Conservation (phyloP, 306 rosid species). For the Purshia tridentata region DNA sequence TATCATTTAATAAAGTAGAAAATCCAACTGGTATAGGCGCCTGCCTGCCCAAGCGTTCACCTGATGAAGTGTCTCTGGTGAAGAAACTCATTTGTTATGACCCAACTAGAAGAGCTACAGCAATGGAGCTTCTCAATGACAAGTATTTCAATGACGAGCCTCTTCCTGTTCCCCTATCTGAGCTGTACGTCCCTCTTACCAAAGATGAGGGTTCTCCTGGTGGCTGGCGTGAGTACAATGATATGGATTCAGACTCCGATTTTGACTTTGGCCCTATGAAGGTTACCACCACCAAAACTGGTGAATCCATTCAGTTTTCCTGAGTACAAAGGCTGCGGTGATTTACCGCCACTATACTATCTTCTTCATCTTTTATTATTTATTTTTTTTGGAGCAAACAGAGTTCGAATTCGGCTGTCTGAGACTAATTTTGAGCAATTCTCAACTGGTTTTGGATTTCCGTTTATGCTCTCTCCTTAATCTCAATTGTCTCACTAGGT, state of each 20-base stretch:
- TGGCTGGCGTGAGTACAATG: conserved; percentile 47
- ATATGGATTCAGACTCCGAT: conserved; percentile 71
- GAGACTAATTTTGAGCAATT: no score
- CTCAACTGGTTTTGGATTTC: no score
- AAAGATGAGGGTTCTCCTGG: conserved; percentile 43
- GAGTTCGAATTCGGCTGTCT: no score
- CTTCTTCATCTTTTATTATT: background rate
- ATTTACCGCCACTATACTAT: background rate
- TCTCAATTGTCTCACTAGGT: no score
- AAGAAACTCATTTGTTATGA: conserved; percentile 63
- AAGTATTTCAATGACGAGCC: conserved; percentile 70
- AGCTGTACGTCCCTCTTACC: conserved; percentile 53
- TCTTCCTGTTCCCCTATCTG: conserved; percentile 58
- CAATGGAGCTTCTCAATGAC: conserved; percentile 67
- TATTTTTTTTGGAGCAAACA: no score
- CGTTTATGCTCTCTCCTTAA: no score
- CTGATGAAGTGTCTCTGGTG: conserved; percentile 50
- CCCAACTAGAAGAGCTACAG: conserved; percentile 69
- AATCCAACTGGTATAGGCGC: conserved; percentile 62
- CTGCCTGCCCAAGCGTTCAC: conserved; percentile 43
- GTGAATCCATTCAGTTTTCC: conserved; percentile 66
- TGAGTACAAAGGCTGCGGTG: conserved; percentile 25
- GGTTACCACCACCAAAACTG: conserved; percentile 49
- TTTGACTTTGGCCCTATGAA: conserved; percentile 54
- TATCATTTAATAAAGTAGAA: conserved; percentile 60